phyloP scores from a whole-genome alignment of 2,329 filamentous ascomycete genomes.

The Phyllosticta citribraziliensis region DNA sequence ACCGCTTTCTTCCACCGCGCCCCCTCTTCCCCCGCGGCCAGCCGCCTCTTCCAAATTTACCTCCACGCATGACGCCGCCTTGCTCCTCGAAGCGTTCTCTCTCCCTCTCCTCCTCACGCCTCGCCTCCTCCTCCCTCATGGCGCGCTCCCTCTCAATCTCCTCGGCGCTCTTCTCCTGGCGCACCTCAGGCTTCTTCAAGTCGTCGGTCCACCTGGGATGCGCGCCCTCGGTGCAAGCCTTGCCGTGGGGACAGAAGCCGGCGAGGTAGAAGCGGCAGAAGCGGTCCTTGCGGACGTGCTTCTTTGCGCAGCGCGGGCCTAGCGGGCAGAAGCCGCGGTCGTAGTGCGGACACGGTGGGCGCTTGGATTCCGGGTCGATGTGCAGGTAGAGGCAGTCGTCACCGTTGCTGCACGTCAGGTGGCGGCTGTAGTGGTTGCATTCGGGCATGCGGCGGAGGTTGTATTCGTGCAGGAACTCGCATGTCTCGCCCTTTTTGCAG shows the following conservation, averaged over 20 bases:
- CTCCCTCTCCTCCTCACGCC: conserved; percentile 31
- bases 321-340: conserved; percentile 90
- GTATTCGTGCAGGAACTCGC: conserved; percentile 98
- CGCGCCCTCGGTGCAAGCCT: conserved; percentile 64
- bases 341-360: conserved; percentile 61
- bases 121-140: conserved; percentile 39
- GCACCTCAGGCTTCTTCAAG: conserved; percentile 47
- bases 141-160: conserved; percentile 52
- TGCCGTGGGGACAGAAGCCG: conserved; percentile 86
- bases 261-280: conserved; percentile 81
- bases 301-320: conserved; percentile 76
- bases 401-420: conserved; percentile 91
- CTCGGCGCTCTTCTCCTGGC: conserved; percentile 62
- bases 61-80: conserved; percentile 14
- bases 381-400: conserved; percentile 94
- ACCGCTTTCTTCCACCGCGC: conserved; percentile 4
- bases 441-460: conserved; percentile 97
- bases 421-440: conserved; percentile 91
- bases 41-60: conserved; percentile 4
- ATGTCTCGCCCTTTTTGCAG: conserved; percentile 93
- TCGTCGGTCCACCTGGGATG: conserved; percentile 73
- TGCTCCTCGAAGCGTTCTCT: conserved; percentile 26
- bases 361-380: conserved; percentile 70
- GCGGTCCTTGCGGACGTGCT: conserved; percentile 66
- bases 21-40: conserved; percentile 10